Conservation (phyloP, 148 eudicot species). For the Mesembryanthemum crystallinum region DNA sequence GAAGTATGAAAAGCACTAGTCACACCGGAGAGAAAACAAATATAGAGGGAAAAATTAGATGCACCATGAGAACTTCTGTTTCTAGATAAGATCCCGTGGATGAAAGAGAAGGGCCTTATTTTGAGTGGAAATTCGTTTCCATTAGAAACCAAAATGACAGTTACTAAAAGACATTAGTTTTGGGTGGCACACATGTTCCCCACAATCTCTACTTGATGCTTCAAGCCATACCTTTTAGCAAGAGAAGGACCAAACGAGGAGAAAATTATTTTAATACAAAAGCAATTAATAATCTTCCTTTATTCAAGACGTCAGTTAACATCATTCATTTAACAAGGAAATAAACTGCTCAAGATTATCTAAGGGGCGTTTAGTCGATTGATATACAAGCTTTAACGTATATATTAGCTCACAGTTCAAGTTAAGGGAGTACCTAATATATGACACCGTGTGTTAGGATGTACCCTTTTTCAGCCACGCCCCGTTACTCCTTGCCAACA, state of each 20-base stretch:
- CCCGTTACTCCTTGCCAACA: no score
- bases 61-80: constrained; percentile 6
- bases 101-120: constrained; percentile 1
- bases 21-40: background rate
- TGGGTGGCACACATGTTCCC: constrained; percentile 34
- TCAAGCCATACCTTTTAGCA: constrained; percentile 10
- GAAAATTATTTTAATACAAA: background rate
- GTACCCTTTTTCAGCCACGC: no score
- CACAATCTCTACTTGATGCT: constrained; percentile 26
- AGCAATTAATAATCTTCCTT: background rate
- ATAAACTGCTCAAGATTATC: no score
- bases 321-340: background rate
- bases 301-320: background rate
- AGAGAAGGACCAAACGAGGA: background rate
- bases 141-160: constrained; percentile 21
- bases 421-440: no score
- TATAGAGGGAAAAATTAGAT: background rate
- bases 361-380: no score
- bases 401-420: no score
- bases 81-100: constrained; percentile 22
- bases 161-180: constrained; percentile 25
- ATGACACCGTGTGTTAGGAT: no score
- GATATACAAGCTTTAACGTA: no score
- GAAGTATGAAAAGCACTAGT: constrained; percentile 6
- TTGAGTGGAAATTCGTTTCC: constrained; percentile 28